Evolutionary conservation across 108 stramenopile species (phyloP).

Genomic region (Nitzschia sp.): DNA sequence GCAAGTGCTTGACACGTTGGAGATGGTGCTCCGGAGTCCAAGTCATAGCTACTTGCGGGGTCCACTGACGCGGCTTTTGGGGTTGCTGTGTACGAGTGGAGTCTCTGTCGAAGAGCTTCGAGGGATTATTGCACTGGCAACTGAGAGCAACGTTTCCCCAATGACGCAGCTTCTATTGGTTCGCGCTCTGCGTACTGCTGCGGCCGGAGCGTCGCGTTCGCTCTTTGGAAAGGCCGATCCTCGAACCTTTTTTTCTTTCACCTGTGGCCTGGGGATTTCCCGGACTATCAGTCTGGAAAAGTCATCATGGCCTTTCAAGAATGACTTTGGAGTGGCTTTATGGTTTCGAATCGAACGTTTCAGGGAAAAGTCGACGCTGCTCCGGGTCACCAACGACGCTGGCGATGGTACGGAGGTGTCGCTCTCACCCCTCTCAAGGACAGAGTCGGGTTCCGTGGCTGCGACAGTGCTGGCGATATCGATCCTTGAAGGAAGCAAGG

Average conservation of each 20-base stretch:
- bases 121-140: constrained; percentile 38
- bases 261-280: constrained; percentile 29
- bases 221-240: constrained; percentile 58
- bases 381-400: constrained; percentile 42
- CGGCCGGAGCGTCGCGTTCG: constrained; percentile 55
- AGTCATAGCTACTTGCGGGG: constrained; percentile 34
- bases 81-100: constrained; percentile 52
- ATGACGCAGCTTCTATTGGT: constrained; percentile 43
- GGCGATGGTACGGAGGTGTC: constrained; percentile 65
- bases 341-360: constrained; percentile 82
- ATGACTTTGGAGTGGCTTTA: constrained; percentile 77
- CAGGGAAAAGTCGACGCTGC: constrained; percentile 37
- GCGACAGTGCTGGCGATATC: constrained; percentile 39
- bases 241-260: constrained; percentile 65
- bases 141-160: not conserved
- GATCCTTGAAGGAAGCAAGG: constrained; percentile 41
- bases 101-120: constrained; percentile 47
- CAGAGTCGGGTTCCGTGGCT: constrained; percentile 2
- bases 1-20: constrained; percentile 14
- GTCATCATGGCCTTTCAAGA: constrained; percentile 75
- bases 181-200: constrained; percentile 55
- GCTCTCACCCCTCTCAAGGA: constrained; percentile 40
- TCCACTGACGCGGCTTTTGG: constrained; percentile 61
- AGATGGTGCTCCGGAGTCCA: constrained; percentile 16
- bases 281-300: constrained; percentile 44